Base-by-base conservation (phyloP, 2,329 filamentous ascomycete genomes). In the Colletotrichum simmondsii region DNA sequence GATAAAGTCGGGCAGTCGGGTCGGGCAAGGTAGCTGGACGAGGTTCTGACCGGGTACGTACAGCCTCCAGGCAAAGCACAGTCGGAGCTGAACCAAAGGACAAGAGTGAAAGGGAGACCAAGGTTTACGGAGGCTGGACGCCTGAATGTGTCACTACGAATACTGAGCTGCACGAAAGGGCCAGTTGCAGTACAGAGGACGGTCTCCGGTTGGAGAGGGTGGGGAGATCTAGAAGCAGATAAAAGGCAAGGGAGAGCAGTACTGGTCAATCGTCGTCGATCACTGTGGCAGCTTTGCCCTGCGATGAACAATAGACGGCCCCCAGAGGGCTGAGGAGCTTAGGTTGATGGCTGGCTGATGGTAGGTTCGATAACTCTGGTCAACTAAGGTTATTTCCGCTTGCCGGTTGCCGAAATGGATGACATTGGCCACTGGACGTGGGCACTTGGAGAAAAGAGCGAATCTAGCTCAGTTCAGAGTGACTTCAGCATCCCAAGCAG, bases 371-470 rank as follows among this genome's bases (percentile, higher is more conserved):
- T 72, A 64, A 54, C 61, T 52, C 52, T 54, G 42, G 54, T 70
- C 65, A 64, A 24, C 70, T 57, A 72, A 69, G 60, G 54, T 61
- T 65, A 54, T 61, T 69, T 57, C 49, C 66, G 66, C 56, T 72
- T 65, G 70, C 66, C 70, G 70, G 54, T 42, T 70, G 54, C 70
- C 60, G 70, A 56, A 16, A 54, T 49, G 42, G 42, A 49, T 49
- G 42, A 22, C 42, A 64, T 70, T 59, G 28, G 42, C 49, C 26
- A 46, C 49, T 58, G 37, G 37, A 64, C 56, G 56, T 57, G 60
- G 46, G 58, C 46, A 64, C 60, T 65, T 22, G 28, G 57, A 53
- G 6, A n/a, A 7, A 46, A 24, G 32, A 53, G 56, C n/a, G 26
- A 60, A 52, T 54, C 42, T 42, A 5, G 32, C 14, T 32, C 32